Conservation (phyloP, 345 rosid species). For the Linum usitatissimum region DNA sequence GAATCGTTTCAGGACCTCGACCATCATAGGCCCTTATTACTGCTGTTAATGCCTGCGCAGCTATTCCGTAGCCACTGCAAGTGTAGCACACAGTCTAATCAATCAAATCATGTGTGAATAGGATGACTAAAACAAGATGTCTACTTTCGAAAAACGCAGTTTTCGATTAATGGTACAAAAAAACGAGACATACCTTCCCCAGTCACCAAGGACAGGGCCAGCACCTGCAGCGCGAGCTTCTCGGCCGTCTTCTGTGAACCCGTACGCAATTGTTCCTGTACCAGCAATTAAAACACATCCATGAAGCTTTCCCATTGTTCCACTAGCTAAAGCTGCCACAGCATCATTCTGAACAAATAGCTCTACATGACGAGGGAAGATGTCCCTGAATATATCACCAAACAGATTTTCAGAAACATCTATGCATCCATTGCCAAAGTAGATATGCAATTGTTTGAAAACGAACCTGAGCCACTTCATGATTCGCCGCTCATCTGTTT, state of each 20-base stretch:
- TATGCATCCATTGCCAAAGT: neutral
- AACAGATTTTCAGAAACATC: neutral
- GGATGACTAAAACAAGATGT: neutral
- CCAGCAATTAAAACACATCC: conserved; percentile 97
- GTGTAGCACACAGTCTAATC: conserved; percentile 3
- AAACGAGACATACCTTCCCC: conserved; percentile 59
- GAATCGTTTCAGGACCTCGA: conserved; percentile 73
- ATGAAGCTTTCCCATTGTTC: conserved; percentile 88
- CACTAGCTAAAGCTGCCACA: conserved; percentile 86
- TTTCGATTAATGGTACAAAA: neutral
- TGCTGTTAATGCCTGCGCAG: conserved; percentile 90
- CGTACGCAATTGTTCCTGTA: conserved; percentile 86
- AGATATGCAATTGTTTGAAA: neutral
- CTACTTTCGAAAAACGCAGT: neutral
- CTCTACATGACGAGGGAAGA: conserved; percentile 65
- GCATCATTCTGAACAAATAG: conserved; percentile 85
- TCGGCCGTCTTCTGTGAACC: conserved; percentile 78
- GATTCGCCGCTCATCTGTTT: conserved; percentile 69
- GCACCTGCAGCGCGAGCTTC: conserved; percentile 92
- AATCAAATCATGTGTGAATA: neutral
- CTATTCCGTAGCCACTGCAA: conserved; percentile 82
- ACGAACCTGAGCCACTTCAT: conserved; percentile 76
- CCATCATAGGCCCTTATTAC: conserved; percentile 87
- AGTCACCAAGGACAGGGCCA: conserved; percentile 88
- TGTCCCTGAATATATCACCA: conserved; percentile 36